phyloP scores from a whole-genome alignment of 352 stramenopile genomes.

The Phytophthora fragariae region DNA sequence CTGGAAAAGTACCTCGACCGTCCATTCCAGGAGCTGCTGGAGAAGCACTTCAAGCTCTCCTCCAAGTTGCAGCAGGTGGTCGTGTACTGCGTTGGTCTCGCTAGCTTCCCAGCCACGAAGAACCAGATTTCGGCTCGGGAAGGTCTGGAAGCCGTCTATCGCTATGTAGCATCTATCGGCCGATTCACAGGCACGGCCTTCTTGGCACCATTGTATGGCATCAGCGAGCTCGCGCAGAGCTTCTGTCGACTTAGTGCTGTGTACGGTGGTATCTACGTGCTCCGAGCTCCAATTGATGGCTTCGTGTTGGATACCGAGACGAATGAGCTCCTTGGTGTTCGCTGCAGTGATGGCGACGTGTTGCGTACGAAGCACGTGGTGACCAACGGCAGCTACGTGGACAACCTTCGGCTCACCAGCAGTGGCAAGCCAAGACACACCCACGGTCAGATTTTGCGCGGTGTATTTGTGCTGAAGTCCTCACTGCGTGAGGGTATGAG shows the following conservation, averaged over 20 bases:
- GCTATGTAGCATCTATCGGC: conserved; percentile 81
- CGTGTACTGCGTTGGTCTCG: conserved; percentile 86
- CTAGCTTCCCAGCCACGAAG: conserved; percentile 57
- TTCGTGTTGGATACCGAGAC: conserved; percentile 58
- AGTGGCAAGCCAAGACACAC: conserved; percentile 8
- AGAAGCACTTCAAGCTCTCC: conserved; percentile 79
- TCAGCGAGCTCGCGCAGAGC: conserved; percentile 88
- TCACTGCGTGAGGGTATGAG: conserved; percentile 53
- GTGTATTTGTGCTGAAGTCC: conserved; percentile 59
- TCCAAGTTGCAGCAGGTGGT: conserved; percentile 82
- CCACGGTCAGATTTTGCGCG: conserved; percentile 58
- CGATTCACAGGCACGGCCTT: conserved; percentile 89
- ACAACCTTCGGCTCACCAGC: conserved; percentile 32
- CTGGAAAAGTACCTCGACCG: conserved; percentile 55
- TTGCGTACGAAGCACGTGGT: conserved; percentile 63
- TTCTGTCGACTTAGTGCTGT: conserved; percentile 90
- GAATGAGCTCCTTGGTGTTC: conserved; percentile 49
- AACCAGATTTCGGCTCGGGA: conserved; percentile 62
- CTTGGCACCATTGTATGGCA: conserved; percentile 82
- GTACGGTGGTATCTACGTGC: conserved; percentile 89
- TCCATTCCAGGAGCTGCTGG: conserved; percentile 77
- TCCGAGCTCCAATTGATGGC: conserved; percentile 65
- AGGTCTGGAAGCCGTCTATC: conserved; percentile 63
- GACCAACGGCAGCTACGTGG: conserved; percentile 61
- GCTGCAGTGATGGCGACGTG: conserved; percentile 48